These are phyloP conservation scores for Ophioceras dolichostomum DNA, from an alignment of 2,329 filamentous ascomycete species.

Conservation along the genomic window DNA sequence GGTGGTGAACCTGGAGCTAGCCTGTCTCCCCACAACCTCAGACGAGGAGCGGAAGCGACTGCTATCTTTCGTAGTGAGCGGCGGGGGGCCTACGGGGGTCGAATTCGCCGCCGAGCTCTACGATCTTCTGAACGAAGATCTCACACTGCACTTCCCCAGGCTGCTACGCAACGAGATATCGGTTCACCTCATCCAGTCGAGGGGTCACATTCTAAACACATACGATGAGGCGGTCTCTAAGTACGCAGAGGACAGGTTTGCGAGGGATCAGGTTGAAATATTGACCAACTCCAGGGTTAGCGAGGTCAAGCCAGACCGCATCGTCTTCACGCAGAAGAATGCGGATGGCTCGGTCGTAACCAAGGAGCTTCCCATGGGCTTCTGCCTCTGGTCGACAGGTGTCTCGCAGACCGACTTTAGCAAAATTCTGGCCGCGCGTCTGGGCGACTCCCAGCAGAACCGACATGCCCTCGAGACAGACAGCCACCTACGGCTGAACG, in stretches of 20 bases:
- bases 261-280: slow-evolving; percentile 82
- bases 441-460: slow-evolving; percentile 71
- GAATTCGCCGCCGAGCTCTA: slow-evolving; percentile 96
- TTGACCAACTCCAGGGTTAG: slow-evolving; percentile 88
- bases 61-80: slow-evolving; percentile 90
- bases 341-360: slow-evolving; percentile 62
- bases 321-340: slow-evolving; percentile 75
- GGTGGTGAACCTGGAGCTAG: slow-evolving; percentile 77
- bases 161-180: slow-evolving; percentile 96
- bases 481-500: slow-evolving; percentile 77
- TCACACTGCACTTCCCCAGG: slow-evolving; percentile 71
- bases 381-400: slow-evolving; percentile 96
- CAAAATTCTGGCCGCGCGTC: slow-evolving; percentile 62
- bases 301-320: slow-evolving; percentile 72
- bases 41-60: slow-evolving; percentile 81
- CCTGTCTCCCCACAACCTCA: slow-evolving; percentile 81
- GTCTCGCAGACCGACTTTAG: slow-evolving; percentile 78
- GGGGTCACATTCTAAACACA: slow-evolving; percentile 91
- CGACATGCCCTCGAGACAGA: slow-evolving; percentile 89
- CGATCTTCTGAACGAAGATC: slow-evolving; percentile 91
- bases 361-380: slow-evolving; percentile 91
- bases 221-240: slow-evolving; percentile 91
- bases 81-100: slow-evolving; percentile 90
- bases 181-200: slow-evolving; percentile 90
- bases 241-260: slow-evolving; percentile 85